A percentile compares a stretch with the other conserved stretches of the same genome.
These are phyloP conservation scores for Sextonia rubra DNA, from an alignment of 164 flowering plant species.

Conservation along the genomic window DNA sequence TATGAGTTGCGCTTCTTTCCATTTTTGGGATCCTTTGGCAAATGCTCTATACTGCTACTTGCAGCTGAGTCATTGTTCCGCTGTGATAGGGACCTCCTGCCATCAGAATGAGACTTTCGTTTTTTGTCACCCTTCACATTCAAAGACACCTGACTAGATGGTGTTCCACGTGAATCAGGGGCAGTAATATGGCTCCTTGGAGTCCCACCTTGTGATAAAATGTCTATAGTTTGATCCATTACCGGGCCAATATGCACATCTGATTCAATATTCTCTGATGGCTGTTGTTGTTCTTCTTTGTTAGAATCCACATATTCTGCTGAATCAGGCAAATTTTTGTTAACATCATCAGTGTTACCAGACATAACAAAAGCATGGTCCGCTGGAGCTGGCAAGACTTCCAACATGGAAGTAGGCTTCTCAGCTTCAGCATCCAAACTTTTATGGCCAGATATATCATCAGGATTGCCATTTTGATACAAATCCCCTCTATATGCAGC, in stretches of 20 bases:
- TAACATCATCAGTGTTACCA: constrained; percentile 26
- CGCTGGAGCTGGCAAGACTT: constrained; percentile 12
- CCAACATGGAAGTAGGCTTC: constrained; percentile 9
- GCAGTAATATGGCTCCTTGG: constrained; percentile 56
- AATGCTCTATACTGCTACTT: constrained; percentile 45
- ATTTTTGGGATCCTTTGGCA: constrained; percentile 47
- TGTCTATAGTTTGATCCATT: constrained; percentile 24
- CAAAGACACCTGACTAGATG: constrained; percentile 65
- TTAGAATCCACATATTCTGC: constrained; percentile 17
- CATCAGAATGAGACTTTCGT: constrained; percentile 35
- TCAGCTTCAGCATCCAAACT: constrained; percentile 17
- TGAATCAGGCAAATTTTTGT: constrained; percentile 17
- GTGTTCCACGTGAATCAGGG: constrained; percentile 71
- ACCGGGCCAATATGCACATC: constrained; percentile 27
- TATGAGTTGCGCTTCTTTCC: constrained; percentile 70
- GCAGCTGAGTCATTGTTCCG: constrained; percentile 41
- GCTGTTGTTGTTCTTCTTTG: constrained; percentile 20
- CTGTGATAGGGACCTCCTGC: constrained; percentile 45
- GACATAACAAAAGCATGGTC: constrained; percentile 16
- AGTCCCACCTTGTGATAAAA: constrained; percentile 59
- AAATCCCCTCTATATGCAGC: neutral
- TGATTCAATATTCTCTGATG: constrained; percentile 19
- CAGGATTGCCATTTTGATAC: constrained; percentile 5
- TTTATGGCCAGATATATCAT: neutral
- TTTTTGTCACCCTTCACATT: constrained; percentile 43